Base-by-base conservation (phyloP, 441 rosid genomes). In the Aquilaria agallochum region DNA sequence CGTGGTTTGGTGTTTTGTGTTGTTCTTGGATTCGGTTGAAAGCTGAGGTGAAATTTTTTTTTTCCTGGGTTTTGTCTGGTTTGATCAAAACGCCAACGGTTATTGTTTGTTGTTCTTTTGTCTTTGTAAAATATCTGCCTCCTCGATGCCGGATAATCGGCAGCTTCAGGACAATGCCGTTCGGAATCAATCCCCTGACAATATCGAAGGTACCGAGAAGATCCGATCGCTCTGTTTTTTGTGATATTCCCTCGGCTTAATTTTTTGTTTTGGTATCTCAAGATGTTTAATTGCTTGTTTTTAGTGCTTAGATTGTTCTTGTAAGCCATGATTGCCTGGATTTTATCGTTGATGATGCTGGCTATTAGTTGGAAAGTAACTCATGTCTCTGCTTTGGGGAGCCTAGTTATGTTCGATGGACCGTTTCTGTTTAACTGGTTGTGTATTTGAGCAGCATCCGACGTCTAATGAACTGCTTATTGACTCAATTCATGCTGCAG, bases 131-230 rank as follows among this genome's bases (percentile, higher is more conserved):
- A 69, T 60, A 62, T 59, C 61, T 64, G 63, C 55, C 69, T 69
- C 72, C 75, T 76, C 72, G 81, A 87, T 87, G 90, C 83, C 88
- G 50, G 93, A 76, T 57, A 76, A 77, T 70, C 79, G 80, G 68
- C 81, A 73, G 74, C 76, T 74, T 56, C 78, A 82, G 66, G 82
- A 60, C 83, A 80, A 80, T 77, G 70, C 75, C 60, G 78, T 70
- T 20, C 71, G 87, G n/a, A 72, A 71, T 81, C 86, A 74, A 68
- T 81, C 90, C 59, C 59, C 82, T 60, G 93, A 76, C 12, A 74
- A 77, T 66, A 74, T 80, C 60, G 74, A 82, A 79, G 90, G 90
- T 80, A 78, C 60, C 71, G 46, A 5, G 45, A 40, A 71, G 84
- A 76, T 79, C 79, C 55, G 61, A 15, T 67, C 45, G 45, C 45